These are phyloP conservation scores for Lentinus brumalis DNA, from an alignment of 768 basidiomycete species.

Conservation along the genomic window DNA sequence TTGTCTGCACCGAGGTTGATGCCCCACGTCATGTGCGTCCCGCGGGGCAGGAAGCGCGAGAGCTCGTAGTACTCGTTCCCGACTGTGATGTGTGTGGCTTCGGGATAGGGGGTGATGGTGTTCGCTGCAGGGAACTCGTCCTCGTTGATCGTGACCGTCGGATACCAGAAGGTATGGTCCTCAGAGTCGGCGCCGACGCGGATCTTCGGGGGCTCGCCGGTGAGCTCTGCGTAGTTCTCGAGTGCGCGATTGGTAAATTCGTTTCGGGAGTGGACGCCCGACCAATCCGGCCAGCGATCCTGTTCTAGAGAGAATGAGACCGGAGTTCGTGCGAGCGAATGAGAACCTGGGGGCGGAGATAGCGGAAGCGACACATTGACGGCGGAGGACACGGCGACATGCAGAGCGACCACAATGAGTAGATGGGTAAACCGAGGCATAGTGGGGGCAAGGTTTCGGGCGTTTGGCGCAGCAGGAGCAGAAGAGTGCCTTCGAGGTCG, in stretches of 20 bases:
- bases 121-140: constrained; percentile 51
- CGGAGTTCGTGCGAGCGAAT: constrained; percentile 45
- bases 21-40: constrained; percentile 67
- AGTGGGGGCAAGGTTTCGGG: not conserved
- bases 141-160: constrained; percentile 45
- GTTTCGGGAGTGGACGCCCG: constrained; percentile 52
- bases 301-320: constrained; percentile 71
- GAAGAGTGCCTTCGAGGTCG: too few relatives aligned
- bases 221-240: constrained; percentile 53
- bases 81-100: constrained; percentile 60
- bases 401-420: not conserved
- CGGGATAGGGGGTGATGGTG: constrained; percentile 60
- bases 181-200: constrained; percentile 57
- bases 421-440: not conserved
- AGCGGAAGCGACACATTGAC: constrained; percentile 44
- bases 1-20: constrained; percentile 56
- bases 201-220: constrained; percentile 55
- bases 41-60: constrained; percentile 51
- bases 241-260: constrained; percentile 63
- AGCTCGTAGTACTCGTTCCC: constrained; percentile 59
- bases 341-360: constrained; percentile 37
- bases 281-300: constrained; percentile 73
- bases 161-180: constrained; percentile 60
- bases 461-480: too few relatives aligned
- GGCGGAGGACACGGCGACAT: constrained; percentile 6